Evolutionary conservation across 2,329 filamentous ascomycete genomes (phyloP).

Genomic region (Fusarium irregulare): DNA sequence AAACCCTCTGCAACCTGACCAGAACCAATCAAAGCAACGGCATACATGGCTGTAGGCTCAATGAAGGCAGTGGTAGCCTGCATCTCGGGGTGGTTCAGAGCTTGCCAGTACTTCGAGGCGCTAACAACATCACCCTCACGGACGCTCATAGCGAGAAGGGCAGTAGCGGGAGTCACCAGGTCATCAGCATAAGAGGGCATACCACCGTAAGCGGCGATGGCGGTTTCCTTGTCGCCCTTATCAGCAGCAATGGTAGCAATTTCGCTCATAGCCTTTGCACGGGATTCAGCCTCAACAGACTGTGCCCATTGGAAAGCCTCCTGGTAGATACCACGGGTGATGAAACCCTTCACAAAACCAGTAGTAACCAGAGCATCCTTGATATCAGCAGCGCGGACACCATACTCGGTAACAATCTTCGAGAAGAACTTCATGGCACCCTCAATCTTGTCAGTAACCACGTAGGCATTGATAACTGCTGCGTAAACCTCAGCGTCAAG

Average conservation of each 20-base stretch:
- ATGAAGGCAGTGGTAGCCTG: constrained; percentile 74
- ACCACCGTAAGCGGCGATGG: constrained; percentile 72
- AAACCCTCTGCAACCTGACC: constrained; percentile 87
- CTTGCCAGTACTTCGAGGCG: constrained; percentile 83
- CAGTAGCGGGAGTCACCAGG: constrained; percentile 72
- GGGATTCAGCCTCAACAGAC: constrained; percentile 68
- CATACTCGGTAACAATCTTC: constrained; percentile 76
- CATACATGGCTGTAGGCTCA: constrained; percentile 91
- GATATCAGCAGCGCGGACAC: constrained; percentile 69
- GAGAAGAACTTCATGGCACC: constrained; percentile 88
- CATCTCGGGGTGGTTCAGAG: constrained; percentile 72
- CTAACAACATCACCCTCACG: constrained; percentile 82
- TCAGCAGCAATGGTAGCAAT: constrained; percentile 86
- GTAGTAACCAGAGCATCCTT: constrained; percentile 77
- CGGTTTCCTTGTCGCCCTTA: constrained; percentile 75
- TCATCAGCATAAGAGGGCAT: constrained; percentile 64
- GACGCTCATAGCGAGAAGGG: constrained; percentile 87
- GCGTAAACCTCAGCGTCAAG: constrained; percentile 89
- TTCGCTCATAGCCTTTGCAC: constrained; percentile 73
- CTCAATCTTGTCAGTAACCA: constrained; percentile 81
- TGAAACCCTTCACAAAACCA: constrained; percentile 82
- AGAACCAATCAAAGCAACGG: constrained; percentile 85
- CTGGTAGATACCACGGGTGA: constrained; percentile 75
- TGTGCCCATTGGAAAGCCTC: constrained; percentile 81
- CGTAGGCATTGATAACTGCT: constrained; percentile 89